Conservation (phyloP, 768 basidiomycete genomes). For the Boletellus ananiceps region DNA sequence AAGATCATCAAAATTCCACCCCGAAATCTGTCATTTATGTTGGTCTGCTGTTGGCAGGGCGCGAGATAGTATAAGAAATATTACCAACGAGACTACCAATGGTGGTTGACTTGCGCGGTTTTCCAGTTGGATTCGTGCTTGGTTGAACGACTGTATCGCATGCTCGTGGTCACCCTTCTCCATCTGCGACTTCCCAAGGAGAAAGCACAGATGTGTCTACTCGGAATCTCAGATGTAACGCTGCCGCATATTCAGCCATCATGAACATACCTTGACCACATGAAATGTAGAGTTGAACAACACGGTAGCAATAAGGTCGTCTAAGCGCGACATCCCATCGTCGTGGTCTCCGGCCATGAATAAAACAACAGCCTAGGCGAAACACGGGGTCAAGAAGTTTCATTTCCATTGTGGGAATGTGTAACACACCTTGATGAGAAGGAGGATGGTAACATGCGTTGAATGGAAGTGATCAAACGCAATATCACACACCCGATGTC, state of each 20-base stretch:
- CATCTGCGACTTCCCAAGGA: not conserved
- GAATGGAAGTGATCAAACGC: not conserved
- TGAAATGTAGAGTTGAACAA: not conserved
- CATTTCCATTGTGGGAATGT: too few species aligned
- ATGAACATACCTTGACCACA: not conserved
- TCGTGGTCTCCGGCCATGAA: constrained; percentile 5
- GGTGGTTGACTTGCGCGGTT: not conserved
- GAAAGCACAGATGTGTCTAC: not conserved
- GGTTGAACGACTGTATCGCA: not conserved
- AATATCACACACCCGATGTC: not conserved
- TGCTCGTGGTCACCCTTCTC: not conserved
- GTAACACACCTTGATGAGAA: constrained; percentile 1
- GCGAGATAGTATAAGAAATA: too few species aligned
- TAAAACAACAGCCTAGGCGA: constrained; percentile 1
- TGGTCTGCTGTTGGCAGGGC: too few species aligned
- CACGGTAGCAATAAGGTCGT: not conserved
- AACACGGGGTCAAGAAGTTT: not conserved
- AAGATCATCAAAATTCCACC: constrained; percentile 7
- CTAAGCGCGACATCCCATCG: constrained; percentile 4
- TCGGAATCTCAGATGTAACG: not conserved
- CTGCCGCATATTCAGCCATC: not conserved
- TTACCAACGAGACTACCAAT: not conserved
- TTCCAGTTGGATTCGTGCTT: not conserved
- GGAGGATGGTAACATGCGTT: not conserved
- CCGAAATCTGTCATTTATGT: constrained; percentile 2